These are phyloP conservation scores for Xylariaceae sp. DNA, from an alignment of 2,329 filamentous ascomycete genomes.

Conservation along the genomic window DNA sequence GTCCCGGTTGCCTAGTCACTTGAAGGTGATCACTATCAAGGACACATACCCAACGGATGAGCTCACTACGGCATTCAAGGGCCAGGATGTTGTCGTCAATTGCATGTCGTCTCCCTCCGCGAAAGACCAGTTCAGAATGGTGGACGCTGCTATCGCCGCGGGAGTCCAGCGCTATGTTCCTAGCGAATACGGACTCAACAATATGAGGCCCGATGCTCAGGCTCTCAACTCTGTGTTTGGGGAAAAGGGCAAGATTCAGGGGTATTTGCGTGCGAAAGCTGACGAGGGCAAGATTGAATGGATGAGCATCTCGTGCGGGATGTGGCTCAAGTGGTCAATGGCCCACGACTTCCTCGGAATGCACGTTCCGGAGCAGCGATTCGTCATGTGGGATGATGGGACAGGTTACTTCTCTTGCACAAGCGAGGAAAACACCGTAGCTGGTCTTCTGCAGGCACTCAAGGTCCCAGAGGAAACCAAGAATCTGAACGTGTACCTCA, in stretches of 20 bases:
- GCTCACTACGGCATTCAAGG: constrained; percentile 35
- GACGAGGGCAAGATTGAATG: constrained; percentile 40
- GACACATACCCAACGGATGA: constrained; percentile 38
- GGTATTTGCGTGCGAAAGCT: constrained; percentile 35
- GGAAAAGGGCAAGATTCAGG: constrained; percentile 41
- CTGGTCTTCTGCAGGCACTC: constrained; percentile 40
- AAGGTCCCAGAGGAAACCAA: constrained; percentile 41
- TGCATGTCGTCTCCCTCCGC: constrained; percentile 46
- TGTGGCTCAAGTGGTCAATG: constrained; percentile 42
- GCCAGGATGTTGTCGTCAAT: constrained; percentile 47
- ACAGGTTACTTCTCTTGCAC: constrained; percentile 43
- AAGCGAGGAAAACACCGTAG: constrained; percentile 46
- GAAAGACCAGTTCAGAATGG: constrained; percentile 55
- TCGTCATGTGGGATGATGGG: constrained; percentile 45
- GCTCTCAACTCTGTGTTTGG: constrained; percentile 37
- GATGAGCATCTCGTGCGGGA: constrained; percentile 40
- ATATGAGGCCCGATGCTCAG: constrained; percentile 37
- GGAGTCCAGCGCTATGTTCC: constrained; percentile 63
- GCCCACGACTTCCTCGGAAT: constrained; percentile 39
- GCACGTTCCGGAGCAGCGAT: constrained; percentile 31
- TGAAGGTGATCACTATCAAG: constrained; percentile 36
- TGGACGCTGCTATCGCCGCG: constrained; percentile 61
- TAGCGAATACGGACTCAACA: constrained; percentile 56
- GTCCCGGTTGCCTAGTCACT: constrained; percentile 25
- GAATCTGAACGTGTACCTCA: constrained; percentile 43